Evolutionary conservation across 2,329 filamentous ascomycete genomes (phyloP).

Genomic region (Botrytis fabae): DNA sequence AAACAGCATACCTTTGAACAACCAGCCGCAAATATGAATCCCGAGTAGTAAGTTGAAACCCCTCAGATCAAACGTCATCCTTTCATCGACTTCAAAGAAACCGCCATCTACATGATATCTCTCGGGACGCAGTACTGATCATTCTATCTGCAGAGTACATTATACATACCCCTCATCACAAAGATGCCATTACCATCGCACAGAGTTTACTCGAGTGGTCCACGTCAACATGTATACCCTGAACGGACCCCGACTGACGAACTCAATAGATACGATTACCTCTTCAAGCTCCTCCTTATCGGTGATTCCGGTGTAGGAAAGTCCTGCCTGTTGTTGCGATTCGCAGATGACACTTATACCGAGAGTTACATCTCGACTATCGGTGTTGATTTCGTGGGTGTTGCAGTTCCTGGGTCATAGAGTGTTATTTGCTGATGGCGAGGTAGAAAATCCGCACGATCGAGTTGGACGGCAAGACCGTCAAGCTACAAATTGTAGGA

Average conservation of each 20-base stretch:
- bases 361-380: slow-evolving; percentile 99
- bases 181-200: slow-evolving; percentile 14
- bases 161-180: neutral
- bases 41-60: slow-evolving; percentile 73
- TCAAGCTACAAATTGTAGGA: slow-evolving; percentile 97
- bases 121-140: slow-evolving; percentile 1
- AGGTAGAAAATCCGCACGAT: slow-evolving; percentile 98
- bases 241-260: slow-evolving; percentile 27
- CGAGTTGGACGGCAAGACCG: slow-evolving; percentile 98
- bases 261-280: slow-evolving; percentile 90
- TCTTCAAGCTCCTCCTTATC: slow-evolving; percentile 99
- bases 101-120: slow-evolving; percentile 11
- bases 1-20: slow-evolving; percentile 1
- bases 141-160: slow-evolving; percentile 20
- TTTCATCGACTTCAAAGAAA: slow-evolving; percentile 26
- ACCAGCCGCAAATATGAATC: slow-evolving; percentile 70
- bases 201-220: neutral
- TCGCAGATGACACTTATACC: slow-evolving; percentile 98
- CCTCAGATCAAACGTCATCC: slow-evolving; percentile 22
- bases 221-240: slow-evolving; percentile 24
- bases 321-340: slow-evolving; percentile 96
- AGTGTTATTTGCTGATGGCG: slow-evolving; percentile 39
- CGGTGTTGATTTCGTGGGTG: slow-evolving; percentile 95
- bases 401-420: neutral
- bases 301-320: slow-evolving; percentile 99